Base-by-base conservation (phyloP, 2,329 filamentous ascomycete species). In the Pseudocercospora eumusae region DNA sequence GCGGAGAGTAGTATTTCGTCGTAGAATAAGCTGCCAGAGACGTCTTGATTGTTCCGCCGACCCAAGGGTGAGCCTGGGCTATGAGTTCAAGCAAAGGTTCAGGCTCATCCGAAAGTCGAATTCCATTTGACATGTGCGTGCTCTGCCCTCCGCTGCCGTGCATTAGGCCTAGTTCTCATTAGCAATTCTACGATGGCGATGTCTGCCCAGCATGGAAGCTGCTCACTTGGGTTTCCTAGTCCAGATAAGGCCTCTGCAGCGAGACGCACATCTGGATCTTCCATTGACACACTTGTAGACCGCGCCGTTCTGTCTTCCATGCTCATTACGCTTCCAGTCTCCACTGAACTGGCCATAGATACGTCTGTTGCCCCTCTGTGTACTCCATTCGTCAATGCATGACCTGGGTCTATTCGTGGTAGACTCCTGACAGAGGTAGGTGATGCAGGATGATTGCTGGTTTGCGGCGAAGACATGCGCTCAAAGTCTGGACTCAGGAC, bases 1-100 rank as follows among this genome's bases (percentile, higher is more conserved):
- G 85, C 0, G 93, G 92, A 1, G 92, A 96, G 71, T 93, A 96
- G 68, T 93, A 91, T 77, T 98, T 97, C 10, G 91, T 92, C 2
- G 85, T 88, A 27, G 89, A 88, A 75, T 98, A 98, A 1, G 91
- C 91, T 1, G 90, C 92, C 7, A 93, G 84, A 0, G 92, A 93
- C 57, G 88, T 88, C 68, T 91, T 91, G 47, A 75, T 75, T 0
- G 92, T 92, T 27, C 87, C 91, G 9, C 91, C 92, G 15, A 97
- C 84, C 64, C 96, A 82, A 0, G 93, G 93, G 73, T 97, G 92
- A 0, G 91, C 91, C 2, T 91, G 93, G 0, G 92, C 96, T 21
- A 98, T 84, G 1, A 98, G 85, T 4, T 91, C 90, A 3, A 98
- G 81, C 5, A 97, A 82, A 0, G 93, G 95, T 75, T 97, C 92